These are phyloP conservation scores for Macrocystidia cucumis DNA, from an alignment of 1,284 basidiomycete genomes.

Conservation along the genomic window DNA sequence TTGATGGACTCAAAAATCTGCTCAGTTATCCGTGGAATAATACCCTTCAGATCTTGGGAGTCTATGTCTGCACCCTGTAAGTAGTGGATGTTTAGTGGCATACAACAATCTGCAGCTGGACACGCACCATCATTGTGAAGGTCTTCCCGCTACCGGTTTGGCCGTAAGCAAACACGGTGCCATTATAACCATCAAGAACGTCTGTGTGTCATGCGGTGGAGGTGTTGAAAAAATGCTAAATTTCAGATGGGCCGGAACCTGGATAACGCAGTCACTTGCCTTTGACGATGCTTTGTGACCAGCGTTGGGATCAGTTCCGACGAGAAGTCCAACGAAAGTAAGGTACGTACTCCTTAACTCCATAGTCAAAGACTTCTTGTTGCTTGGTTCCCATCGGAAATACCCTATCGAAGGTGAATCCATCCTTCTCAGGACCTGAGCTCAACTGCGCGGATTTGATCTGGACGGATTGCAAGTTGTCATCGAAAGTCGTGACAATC, in stretches of 20 bases:
- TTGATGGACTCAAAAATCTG: constrained; percentile 99
- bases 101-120: constrained; percentile 9
- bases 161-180: constrained; percentile 97
- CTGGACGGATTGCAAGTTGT: constrained; percentile 78
- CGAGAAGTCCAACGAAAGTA: constrained; percentile 10
- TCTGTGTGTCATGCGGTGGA: constrained; percentile 44
- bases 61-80: constrained; percentile 93
- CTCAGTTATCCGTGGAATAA: constrained; percentile 97
- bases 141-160: constrained; percentile 98
- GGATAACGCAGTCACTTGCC: constrained; percentile 31
- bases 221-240: constrained; percentile 6
- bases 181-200: constrained; percentile 98
- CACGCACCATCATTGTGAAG: constrained; percentile 91
- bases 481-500: constrained; percentile 86
- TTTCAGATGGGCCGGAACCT: constrained; percentile 3
- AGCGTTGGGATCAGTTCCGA: constrained; percentile 9
- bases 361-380: constrained; percentile 96
- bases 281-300: constrained; percentile 61
- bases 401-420: constrained; percentile 96
- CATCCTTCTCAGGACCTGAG: constrained; percentile 80
- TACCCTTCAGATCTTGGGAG: constrained; percentile 84
- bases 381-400: constrained; percentile 93
- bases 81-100: constrained; percentile 7
- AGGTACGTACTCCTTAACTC: constrained; percentile 84
- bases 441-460: constrained; percentile 62